Base-by-base conservation (phyloP, 2,329 filamentous ascomycete genomes). In the Trichoderma koningii region DNA sequence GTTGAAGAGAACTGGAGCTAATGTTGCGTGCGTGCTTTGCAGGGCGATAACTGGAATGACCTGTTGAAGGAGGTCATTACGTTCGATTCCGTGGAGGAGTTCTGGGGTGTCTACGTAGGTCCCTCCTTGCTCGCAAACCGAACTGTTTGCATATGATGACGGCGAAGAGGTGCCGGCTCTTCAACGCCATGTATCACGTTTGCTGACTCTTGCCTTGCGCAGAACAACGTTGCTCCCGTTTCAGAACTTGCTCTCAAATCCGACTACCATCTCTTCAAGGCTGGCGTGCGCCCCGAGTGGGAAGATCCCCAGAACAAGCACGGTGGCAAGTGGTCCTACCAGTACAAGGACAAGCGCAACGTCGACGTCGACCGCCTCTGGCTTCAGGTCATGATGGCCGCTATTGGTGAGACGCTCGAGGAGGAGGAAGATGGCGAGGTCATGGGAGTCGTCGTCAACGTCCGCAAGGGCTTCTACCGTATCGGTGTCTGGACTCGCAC, bases 211-310 rank as follows among this genome's bases (percentile, higher is more conserved):
- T 34, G 28, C 19, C 28, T 47, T 42, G 34, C 38, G n/a, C 66
- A 99, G 96, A 99, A 99, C 86, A 99, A 99, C 80, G 97, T 99
- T 77, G 92, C 94, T 57, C 90, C 93, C 50, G 94, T 96, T 72
- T 97, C 94, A 72, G 93, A 98, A 74, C 89, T 99, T 50, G 92
- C 93, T 51, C 88, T 96, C 76, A 99, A 99, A 84, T 97, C 95
- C 75, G 95, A 99, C 79, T 99, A 99, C 82, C 96, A 99, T 76
- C 90, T 99, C 51, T 99, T 99, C 90, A 99, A 99, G 85, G 90
- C 89, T 73, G 93, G 93, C 70, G 92, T 99, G 68, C 92, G 95
- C 69, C 95, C 95, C 42, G 96, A 99, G 81, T 99, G 95, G 95
- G 95, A 99, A 80, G 95, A 99, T 77, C 85, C 87, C 28, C 93